Evolutionary conservation across 331 rosid species (phyloP), one percentile per base, ranked within the genome.

Genomic region (Cydonia oblonga): DNA sequence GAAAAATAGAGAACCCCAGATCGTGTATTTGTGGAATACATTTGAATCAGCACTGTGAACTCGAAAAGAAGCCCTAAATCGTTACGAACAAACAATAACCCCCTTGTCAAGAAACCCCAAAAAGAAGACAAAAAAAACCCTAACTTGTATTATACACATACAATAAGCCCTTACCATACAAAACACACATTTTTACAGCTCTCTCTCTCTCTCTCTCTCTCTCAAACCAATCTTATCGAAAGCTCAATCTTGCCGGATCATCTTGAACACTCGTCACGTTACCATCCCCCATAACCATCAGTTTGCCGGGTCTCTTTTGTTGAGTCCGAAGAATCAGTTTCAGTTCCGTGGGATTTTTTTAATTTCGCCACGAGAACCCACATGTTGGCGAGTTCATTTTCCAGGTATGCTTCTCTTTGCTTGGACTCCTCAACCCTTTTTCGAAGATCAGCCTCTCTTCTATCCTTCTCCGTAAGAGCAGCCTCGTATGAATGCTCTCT

Each of bases 351-450:
- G 49, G 91, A 82, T 75, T 87, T 93, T 79, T 95, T 95, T 61
- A 95, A 80, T 81, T 89, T 95, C 9, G 98, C 96, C 77, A 93
- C 98, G 53, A 91, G 92, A 84, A 93, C 90, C 98, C 98, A 93
- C 98, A 93, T 93, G 82, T 89, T 91, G 68, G 98, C 97, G 12
- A 93, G 96, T 80, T 93, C 98, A 72, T 93, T 91, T 87, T 93
- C 98, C 68, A 93, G 80, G 67, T 87, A 91, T 19, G 96, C 96
- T 81, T 93, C 98, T 73, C 93, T 86, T 73, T 93, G 96, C 84
- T 89, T 93, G 53, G 96, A 89, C 80, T 93, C 98, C 86, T 93
- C 98, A 2, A 91, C 70, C 85, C 75, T 93, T 58, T 77, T 78
- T 28, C 85, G 96, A 78, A 91, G 96, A 74, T 85, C 97, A 24